phyloP scores from a whole-genome alignment of 75 land plant species.

The Chamaecyparis obtusa region DNA sequence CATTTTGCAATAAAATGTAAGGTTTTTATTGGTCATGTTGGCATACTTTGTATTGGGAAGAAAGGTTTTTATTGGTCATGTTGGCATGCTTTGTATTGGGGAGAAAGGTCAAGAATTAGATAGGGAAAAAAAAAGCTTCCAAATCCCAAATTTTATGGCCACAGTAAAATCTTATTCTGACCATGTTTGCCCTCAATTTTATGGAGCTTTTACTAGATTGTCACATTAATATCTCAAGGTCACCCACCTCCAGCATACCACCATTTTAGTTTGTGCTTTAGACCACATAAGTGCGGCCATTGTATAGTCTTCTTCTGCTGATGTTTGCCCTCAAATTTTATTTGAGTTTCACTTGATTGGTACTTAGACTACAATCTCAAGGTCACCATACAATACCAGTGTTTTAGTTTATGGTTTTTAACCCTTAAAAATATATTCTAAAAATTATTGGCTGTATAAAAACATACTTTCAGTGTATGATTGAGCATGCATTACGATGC shows the following conservation, averaged over 20 bases:
- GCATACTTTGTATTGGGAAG: background rate
- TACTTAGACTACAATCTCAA: background rate
- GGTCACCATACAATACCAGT: background rate
- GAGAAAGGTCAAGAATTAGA: background rate
- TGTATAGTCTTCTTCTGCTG: background rate
- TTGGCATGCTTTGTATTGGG: no score
- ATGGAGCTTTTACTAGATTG: background rate
- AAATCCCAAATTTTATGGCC: background rate
- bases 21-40: background rate
- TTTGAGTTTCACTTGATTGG: background rate
- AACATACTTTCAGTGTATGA: background rate
- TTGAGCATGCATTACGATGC: background rate
- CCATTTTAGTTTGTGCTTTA: background rate
- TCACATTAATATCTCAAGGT: background rate
- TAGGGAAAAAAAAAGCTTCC: background rate
- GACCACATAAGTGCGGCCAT: background rate
- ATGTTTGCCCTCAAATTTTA: background rate
- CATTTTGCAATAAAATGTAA: background rate
- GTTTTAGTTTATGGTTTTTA: background rate
- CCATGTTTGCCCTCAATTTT: background rate
- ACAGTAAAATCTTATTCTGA: background rate
- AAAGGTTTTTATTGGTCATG: no score
- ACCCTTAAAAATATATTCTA: background rate
- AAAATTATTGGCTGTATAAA: background rate
- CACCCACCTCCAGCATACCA: background rate